Conservation (phyloP, 2,329 filamentous ascomycete genomes). For the Seiridium unicorne region DNA sequence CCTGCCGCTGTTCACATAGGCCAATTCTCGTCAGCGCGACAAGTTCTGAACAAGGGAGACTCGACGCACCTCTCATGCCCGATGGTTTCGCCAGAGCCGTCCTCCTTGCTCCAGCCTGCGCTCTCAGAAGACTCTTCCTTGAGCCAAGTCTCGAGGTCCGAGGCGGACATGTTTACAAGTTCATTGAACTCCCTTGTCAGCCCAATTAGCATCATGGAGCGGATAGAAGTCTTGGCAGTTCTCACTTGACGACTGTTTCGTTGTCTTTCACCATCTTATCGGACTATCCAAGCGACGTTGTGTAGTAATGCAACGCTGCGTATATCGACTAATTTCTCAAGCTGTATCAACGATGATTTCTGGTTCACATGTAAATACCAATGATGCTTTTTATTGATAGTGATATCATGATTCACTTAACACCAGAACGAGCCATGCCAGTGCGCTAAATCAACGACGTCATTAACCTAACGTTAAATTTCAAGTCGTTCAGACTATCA, state of each 20-base stretch:
- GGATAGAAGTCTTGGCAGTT: background rate
- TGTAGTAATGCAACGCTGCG: too few species aligned
- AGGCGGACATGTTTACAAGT: slow-evolving; percentile 57
- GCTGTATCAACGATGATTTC: too few species aligned
- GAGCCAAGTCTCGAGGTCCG: slow-evolving; percentile 55
- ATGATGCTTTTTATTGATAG: background rate
- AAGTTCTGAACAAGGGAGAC: too few species aligned
- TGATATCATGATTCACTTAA: background rate
- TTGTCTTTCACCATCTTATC: slow-evolving; percentile 22
- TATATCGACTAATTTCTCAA: too few species aligned
- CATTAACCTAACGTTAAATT: background rate
- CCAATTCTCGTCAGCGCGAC: too few species aligned
- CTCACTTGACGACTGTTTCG: slow-evolving; percentile 22
- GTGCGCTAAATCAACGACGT: background rate
- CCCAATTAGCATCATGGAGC: background rate
- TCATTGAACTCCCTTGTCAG: slow-evolving; percentile 55
- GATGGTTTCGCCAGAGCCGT: slow-evolving; percentile 53
- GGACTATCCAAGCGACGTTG: too few species aligned
- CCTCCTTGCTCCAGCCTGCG: slow-evolving; percentile 52
- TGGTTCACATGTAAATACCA: too few species aligned
- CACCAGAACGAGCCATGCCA: too few species aligned
- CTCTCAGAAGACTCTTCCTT: slow-evolving; percentile 45
- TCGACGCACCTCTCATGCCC: slow-evolving; percentile 43
- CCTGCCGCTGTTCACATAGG: slow-evolving; percentile 39
- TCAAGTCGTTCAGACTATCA: background rate